Evolutionary conservation across 2,329 filamentous ascomycete genomes (phyloP).

Genomic region (Triangularia setosa): DNA sequence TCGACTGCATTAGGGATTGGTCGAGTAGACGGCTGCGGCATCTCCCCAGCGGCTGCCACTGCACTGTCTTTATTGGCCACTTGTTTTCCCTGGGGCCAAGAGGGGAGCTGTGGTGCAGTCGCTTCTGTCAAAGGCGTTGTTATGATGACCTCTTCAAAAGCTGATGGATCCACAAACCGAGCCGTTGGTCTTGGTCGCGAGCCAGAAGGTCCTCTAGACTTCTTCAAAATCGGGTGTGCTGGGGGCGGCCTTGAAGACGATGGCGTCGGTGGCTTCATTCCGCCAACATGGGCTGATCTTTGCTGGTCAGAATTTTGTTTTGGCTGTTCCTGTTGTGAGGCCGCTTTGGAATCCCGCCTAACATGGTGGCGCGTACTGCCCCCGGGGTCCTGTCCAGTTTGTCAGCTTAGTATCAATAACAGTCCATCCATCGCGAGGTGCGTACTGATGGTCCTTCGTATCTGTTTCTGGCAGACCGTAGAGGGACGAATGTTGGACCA

Average conservation of each 20-base stretch:
- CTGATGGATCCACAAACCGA: constrained; percentile 55
- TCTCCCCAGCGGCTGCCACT: neutral
- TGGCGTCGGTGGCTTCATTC: constrained; percentile 25
- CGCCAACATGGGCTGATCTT: neutral
- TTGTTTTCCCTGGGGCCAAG: neutral
- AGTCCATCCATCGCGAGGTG: neutral
- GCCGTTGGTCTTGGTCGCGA: constrained; percentile 56
- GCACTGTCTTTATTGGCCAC: neutral
- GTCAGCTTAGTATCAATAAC: neutral
- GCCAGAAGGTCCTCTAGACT: constrained; percentile 50
- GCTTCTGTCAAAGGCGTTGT: constrained; percentile 10
- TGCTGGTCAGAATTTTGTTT: neutral
- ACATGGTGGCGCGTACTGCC: constrained; percentile 18
- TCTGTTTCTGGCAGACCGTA: constrained; percentile 34
- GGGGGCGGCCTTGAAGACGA: constrained; percentile 47
- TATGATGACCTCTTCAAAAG: constrained; percentile 40
- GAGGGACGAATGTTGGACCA: constrained; percentile 54
- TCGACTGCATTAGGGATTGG: neutral
- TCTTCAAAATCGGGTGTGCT: constrained; percentile 57
- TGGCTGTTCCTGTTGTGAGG: neutral
- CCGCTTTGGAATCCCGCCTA: neutral
- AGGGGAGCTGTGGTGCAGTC: constrained; percentile 1
- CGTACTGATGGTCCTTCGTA: neutral
- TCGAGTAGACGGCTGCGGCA: neutral
- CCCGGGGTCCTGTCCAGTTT: neutral